Percentiles rank a stretch among this genome's conserved stretches.
Evolutionary conservation across 2,329 filamentous ascomycete species (phyloP).

Genomic region (Verticillium longisporum): DNA sequence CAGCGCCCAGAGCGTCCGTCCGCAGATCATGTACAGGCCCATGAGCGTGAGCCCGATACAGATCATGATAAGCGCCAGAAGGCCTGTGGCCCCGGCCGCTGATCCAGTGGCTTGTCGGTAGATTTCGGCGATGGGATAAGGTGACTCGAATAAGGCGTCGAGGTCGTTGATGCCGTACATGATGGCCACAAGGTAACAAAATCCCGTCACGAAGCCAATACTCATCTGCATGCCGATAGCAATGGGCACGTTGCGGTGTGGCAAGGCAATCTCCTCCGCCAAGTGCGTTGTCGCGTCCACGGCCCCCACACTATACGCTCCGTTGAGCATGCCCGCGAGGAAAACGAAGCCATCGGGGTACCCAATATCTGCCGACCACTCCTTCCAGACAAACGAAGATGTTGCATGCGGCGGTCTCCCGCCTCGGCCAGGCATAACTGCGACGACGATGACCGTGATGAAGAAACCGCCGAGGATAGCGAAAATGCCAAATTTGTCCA

Average conservation of each 20-base stretch:
- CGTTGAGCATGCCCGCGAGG: slow-evolving; percentile 45
- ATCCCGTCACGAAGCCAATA: slow-evolving; percentile 44
- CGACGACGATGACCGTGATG: slow-evolving; percentile 47
- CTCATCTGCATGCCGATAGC: slow-evolving; percentile 43
- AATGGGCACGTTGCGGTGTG: slow-evolving; percentile 44
- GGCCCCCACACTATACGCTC: slow-evolving; percentile 60
- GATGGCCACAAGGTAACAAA: slow-evolving; percentile 43
- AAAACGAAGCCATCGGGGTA: slow-evolving; percentile 35
- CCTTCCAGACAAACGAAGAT: slow-evolving; percentile 29
- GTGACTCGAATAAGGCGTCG: slow-evolving; percentile 39
- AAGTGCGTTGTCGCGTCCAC: slow-evolving; percentile 60
- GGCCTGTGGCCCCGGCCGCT: slow-evolving; percentile 39
- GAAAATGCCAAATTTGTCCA: slow-evolving; percentile 48
- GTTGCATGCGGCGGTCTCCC: slow-evolving; percentile 22
- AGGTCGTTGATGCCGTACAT: slow-evolving; percentile 54
- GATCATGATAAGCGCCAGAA: slow-evolving; percentile 35
- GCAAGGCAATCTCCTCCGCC: slow-evolving; percentile 55
- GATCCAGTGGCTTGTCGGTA: slow-evolving; percentile 53
- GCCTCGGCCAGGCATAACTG: slow-evolving; percentile 38
- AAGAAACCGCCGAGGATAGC: slow-evolving; percentile 46
- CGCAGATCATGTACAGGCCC: slow-evolving; percentile 29
- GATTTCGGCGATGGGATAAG: slow-evolving; percentile 60
- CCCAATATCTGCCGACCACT: slow-evolving; percentile 31
- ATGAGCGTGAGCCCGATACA: slow-evolving; percentile 27
- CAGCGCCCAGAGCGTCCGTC: slow-evolving; percentile 32